Conservation (phyloP, 176 grass and related monocot genomes). For the Oryza brachyantha region DNA sequence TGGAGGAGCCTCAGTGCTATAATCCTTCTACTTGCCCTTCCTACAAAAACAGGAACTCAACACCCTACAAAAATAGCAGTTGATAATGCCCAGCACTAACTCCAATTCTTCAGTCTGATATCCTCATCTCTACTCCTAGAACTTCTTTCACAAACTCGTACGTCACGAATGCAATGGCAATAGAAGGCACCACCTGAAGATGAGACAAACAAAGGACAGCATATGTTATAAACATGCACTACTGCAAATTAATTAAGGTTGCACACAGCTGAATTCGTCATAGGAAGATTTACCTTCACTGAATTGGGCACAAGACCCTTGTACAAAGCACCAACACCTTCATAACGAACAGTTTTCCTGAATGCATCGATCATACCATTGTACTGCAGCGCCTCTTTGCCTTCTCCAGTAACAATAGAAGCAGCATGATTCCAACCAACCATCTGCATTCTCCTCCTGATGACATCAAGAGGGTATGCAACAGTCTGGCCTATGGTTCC, state of each 20-base stretch:
- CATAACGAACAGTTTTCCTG: conserved; percentile 77
- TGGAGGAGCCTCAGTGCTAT: conserved; percentile 44
- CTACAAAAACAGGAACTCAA: conserved; percentile 57
- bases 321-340: conserved; percentile 89
- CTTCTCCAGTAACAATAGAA: conserved; percentile 68
- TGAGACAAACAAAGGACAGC: background rate
- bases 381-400: conserved; percentile 69
- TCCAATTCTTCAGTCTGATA: conserved; percentile 73
- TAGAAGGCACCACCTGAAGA: conserved; percentile 85
- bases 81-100: conserved; percentile 32
- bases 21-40: conserved; percentile 51
- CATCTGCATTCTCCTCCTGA: conserved; percentile 99
- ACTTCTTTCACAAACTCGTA: conserved; percentile 95
- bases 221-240: background rate
- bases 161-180: conserved; percentile 96
- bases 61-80: conserved; percentile 64
- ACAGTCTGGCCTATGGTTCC: conserved; percentile 96
- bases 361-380: conserved; percentile 95
- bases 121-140: conserved; percentile 98
- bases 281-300: conserved; percentile 65
- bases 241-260: background rate
- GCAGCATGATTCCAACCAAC: conserved; percentile 89
- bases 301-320: conserved; percentile 98
- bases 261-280: background rate
- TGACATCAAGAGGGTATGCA: conserved; percentile 95